Evolutionary conservation across 148 eudicot species (phyloP).

Genomic region (Salicornia ramosissima): DNA sequence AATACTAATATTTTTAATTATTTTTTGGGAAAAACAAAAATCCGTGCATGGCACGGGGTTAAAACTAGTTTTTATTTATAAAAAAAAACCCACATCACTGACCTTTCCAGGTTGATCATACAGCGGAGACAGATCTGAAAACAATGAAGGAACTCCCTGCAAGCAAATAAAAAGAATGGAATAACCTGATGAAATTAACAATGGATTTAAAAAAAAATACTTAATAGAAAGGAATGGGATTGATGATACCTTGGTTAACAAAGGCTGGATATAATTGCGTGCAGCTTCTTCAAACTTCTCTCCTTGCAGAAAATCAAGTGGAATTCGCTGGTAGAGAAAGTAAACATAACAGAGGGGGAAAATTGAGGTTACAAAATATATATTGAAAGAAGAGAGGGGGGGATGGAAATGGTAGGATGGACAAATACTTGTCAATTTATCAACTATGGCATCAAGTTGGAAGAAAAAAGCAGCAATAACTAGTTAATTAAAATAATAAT

Average conservation of each 20-base stretch:
- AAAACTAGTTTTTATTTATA: neutral
- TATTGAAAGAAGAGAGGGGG: neutral
- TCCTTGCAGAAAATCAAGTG: slow-evolving; percentile 84
- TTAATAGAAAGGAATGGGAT: slow-evolving; percentile 12
- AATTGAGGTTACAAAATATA: neutral
- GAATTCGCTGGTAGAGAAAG: slow-evolving; percentile 65
- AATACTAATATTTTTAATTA: no score
- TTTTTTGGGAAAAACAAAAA: no score
- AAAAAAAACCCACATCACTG: slow-evolving; percentile 15
- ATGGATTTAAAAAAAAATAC: neutral
- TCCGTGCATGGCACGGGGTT: no score
- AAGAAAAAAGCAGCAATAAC: neutral
- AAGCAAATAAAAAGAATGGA: slow-evolving; percentile 25
- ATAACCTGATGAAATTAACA: neutral
- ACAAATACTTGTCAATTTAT: neutral
- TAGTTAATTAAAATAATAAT: no score
- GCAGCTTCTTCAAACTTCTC: slow-evolving; percentile 78
- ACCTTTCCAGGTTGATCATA: slow-evolving; percentile 98
- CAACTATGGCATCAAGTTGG: neutral
- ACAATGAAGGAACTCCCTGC: slow-evolving; percentile 95
- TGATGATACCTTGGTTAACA: slow-evolving; percentile 71
- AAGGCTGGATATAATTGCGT: slow-evolving; percentile 73
- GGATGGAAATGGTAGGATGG: neutral
- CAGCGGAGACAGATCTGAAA: slow-evolving; percentile 93
- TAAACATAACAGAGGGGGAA: neutral